Base-by-base conservation (phyloP, 345 rosid genomes). In the Populus simonii region DNA sequence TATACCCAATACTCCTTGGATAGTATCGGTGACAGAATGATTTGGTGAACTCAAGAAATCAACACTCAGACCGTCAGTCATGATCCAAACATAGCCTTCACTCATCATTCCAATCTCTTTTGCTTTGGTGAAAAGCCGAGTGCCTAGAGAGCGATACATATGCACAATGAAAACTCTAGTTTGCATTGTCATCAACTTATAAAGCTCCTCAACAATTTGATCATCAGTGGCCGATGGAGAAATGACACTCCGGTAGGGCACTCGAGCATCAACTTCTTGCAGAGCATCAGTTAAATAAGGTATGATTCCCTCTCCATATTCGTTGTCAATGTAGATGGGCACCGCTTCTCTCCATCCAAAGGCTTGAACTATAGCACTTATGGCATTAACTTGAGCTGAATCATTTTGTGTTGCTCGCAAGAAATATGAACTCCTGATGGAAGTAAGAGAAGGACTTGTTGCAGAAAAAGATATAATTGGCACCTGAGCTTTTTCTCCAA, bases 71-170 rank as follows among this genome's bases (percentile, higher is more conserved):
- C 83, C 89, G 23, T 79, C 75, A 2, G 81, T 85, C 9, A 83
- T 36, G 9, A 92, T 78, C 94, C 97, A 92, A 16, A 80, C 90
- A 65, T 87, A 90, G 7, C 94, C 94, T 35, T 80, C 72, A 3
- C 76, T 65, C 91, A 92, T 87, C 93, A 92, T 92, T 33, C 92
- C 91, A 0, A 62, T 68, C 78, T 86, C 84, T 43, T 66, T 73
- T 4, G 88, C 92, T 77, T 75, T 80, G 2, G 77, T 29, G 16
- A 92, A 86, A 62, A 90, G 2, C 3, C 87, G 72, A 45, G 83
- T 51, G 7, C 84, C 92, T 0, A 87, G 81, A 35, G 27, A 39
- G 1, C 77, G 39, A 33, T 16, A 8, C 89, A 87, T 86, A 73
- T 92, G 89, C 31, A 89, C 83, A 6, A 90, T 1, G 70, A 92